A percentile compares a stretch with the other conserved stretches of the same genome.
Evolutionary conservation across 176 grass and related monocot genomes (phyloP).

Genomic region (Metroxylon sagu): DNA sequence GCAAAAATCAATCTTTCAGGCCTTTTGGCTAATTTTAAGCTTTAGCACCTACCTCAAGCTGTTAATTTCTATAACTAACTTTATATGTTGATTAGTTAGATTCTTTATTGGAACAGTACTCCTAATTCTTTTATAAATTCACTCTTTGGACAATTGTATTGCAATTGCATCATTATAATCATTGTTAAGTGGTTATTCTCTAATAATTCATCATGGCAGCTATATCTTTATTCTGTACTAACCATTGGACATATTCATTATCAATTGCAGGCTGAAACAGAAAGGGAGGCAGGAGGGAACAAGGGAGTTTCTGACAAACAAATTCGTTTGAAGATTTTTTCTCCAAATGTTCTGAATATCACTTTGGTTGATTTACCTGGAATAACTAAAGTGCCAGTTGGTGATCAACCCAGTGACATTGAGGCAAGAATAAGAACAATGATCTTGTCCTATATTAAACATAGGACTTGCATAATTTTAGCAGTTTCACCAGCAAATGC

Average conservation of each 20-base stretch:
- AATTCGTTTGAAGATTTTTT: slow-evolving; percentile 93
- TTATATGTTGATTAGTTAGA: too few species aligned
- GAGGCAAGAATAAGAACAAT: slow-evolving; percentile 97
- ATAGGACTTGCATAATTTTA: slow-evolving; percentile 95
- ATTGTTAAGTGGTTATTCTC: too few species aligned
- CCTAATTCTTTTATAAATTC: too few species aligned
- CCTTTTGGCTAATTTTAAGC: too few species aligned
- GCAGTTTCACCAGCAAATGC: slow-evolving; percentile 98
- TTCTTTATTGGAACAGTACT: too few species aligned
- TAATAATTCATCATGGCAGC: too few species aligned
- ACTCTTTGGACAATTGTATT: too few species aligned
- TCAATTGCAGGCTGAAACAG: slow-evolving; percentile 72
- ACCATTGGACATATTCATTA: not conserved
- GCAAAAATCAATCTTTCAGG: too few species aligned
- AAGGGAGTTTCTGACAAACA: slow-evolving; percentile 91
- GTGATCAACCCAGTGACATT: slow-evolving; percentile 95
- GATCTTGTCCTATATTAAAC: slow-evolving; percentile 96
- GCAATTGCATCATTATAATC: too few species aligned
- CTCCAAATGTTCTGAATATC: slow-evolving; percentile 97
- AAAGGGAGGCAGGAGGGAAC: slow-evolving; percentile 78
- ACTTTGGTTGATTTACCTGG: slow-evolving; percentile 95
- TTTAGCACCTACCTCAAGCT: too few species aligned
- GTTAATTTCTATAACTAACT: too few species aligned
- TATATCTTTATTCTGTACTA: too few species aligned
- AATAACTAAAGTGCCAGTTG: slow-evolving; percentile 96